Conservation (phyloP, 306 rosid genomes). For the Cucumis sativus region DNA sequence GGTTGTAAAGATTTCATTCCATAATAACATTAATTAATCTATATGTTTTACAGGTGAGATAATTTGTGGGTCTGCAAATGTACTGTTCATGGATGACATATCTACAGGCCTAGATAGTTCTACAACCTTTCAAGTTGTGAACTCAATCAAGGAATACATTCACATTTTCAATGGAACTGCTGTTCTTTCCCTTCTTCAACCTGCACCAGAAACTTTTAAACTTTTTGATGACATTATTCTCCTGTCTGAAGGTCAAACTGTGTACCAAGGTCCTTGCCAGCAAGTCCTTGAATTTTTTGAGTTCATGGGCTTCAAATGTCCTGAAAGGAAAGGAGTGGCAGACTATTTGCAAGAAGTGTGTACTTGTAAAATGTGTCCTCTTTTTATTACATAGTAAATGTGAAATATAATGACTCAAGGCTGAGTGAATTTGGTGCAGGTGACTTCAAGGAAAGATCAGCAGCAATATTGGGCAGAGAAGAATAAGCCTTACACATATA, state of each 20-base stretch:
- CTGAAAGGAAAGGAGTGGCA: conserved; percentile 34
- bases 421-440: conserved; percentile 17
- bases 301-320: conserved; percentile 31
- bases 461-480: conserved; percentile 28
- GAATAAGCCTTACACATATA: conserved; percentile 19
- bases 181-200: conserved; percentile 37
- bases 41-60: conserved; percentile 23
- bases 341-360: conserved; percentile 40
- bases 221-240: conserved; percentile 37
- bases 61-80: conserved; percentile 35
- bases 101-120: conserved; percentile 46
- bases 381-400: neutral
- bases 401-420: neutral
- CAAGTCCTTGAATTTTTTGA: conserved; percentile 27
- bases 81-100: conserved; percentile 40
- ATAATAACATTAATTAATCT: neutral
- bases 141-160: conserved; percentile 25
- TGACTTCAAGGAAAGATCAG: conserved; percentile 40
- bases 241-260: conserved; percentile 29
- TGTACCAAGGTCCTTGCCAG: conserved; percentile 36
- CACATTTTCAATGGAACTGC: conserved; percentile 27
- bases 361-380: neutral
- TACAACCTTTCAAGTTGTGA: conserved; percentile 38
- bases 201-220: conserved; percentile 36
- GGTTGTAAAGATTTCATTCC: neutral